These are phyloP conservation scores for Populus pruinosa DNA, from an alignment of 345 rosid species.

Conservation along the genomic window DNA sequence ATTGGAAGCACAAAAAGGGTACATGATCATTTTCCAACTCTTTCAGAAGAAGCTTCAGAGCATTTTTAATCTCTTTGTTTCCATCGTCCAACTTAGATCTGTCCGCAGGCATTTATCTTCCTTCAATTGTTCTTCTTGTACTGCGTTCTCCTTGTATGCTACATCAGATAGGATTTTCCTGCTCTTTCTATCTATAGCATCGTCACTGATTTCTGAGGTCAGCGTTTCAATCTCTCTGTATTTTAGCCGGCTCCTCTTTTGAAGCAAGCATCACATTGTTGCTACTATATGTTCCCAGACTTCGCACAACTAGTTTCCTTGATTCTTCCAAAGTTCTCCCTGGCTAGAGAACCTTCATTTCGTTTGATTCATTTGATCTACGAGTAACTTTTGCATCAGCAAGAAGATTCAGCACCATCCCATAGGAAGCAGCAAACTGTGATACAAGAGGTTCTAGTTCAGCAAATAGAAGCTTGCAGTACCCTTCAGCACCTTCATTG, in stretches of 20 bases:
- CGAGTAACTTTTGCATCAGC: conserved; percentile 72
- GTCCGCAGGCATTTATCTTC: conserved; percentile 64
- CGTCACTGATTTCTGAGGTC: conserved; percentile 65
- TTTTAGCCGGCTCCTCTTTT: conserved; percentile 76
- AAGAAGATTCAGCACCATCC: conserved; percentile 93
- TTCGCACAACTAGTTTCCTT: conserved; percentile 82
- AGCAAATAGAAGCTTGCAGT: conserved; percentile 79
- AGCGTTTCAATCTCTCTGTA: conserved; percentile 68
- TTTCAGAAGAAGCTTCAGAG: conserved; percentile 59
- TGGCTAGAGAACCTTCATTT: conserved; percentile 46
- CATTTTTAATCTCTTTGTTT: conserved; percentile 54
- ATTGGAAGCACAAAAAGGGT: conserved; percentile 78
- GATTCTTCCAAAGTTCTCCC: conserved; percentile 91
- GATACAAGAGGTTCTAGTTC: conserved; percentile 91
- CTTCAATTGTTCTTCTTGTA: conserved; percentile 64
- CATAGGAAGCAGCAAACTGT: conserved; percentile 96
- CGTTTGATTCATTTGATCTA: conserved; percentile 49
- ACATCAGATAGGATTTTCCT: conserved; percentile 54
- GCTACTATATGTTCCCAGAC: conserved; percentile 93
- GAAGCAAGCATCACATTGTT: conserved; percentile 93
- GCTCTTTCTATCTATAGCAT: conserved; percentile 76
- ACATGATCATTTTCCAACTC: conserved; percentile 67
- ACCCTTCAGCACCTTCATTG: conserved; percentile 89
- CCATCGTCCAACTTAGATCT: conserved; percentile 61
- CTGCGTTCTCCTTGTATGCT: conserved; percentile 73